phyloP scores from a whole-genome alignment of 1,284 basidiomycete species.

The Afroboletus lepidellus region DNA sequence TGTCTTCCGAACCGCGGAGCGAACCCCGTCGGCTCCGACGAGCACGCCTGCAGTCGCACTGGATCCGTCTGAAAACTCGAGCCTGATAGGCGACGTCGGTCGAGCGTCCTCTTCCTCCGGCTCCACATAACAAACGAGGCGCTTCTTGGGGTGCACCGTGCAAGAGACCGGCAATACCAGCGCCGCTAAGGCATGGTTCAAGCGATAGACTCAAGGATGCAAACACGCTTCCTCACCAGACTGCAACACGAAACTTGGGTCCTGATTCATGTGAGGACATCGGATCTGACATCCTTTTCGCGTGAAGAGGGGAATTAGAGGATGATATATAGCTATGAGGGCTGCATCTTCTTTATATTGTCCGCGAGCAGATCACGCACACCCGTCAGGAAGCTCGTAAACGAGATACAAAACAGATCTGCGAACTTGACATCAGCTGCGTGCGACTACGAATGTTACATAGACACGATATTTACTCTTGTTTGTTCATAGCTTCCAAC shows the following conservation, averaged over 20 bases:
- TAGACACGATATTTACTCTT: too few species aligned
- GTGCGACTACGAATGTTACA: too few species aligned
- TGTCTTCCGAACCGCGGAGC: conserved; percentile 21
- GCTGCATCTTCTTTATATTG: too few species aligned
- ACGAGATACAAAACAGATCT: too few species aligned
- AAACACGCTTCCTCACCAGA: not conserved
- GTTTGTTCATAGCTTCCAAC: too few species aligned
- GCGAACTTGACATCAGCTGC: too few species aligned
- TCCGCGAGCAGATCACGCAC: too few species aligned
- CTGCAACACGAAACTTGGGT: conserved; percentile 1
- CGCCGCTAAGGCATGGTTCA: conserved; percentile 1
- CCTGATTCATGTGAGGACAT: not conserved
- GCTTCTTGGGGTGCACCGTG: conserved; percentile 18
- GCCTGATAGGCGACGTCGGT: conserved; percentile 1
- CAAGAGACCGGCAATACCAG: conserved; percentile 19
- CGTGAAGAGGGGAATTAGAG: too few species aligned
- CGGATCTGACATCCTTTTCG: too few species aligned
- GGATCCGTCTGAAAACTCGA: conserved; percentile 22
- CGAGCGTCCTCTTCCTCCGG: not conserved
- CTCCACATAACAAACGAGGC: conserved; percentile 18
- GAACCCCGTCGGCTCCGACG: conserved; percentile 21
- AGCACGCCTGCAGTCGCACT: conserved; percentile 18
- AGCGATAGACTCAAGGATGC: not conserved
- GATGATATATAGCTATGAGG: too few species aligned
- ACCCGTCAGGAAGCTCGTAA: too few species aligned